Base-by-base conservation (phyloP, 192 early-diverging fungal species). In the Mortierella antarctica region DNA sequence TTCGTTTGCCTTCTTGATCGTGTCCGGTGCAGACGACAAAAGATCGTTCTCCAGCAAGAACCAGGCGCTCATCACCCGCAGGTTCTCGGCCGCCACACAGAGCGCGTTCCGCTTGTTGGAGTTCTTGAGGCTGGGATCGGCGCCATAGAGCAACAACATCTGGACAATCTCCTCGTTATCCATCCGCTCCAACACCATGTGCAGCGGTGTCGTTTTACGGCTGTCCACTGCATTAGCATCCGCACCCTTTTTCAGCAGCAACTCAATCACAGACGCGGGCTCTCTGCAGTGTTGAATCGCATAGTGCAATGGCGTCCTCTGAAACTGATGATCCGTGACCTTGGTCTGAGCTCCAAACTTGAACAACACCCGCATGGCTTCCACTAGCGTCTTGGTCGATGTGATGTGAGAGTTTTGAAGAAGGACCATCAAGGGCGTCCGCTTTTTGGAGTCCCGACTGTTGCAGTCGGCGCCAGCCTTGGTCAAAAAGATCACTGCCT, bases 31-130 rank as follows among this genome's bases (percentile, higher is more conserved):
- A 13, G 82, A 83, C n/a, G 67, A 71, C 70, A 76, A 42, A 48
- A 83, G 31, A 45, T 83, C 82, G 64, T 83, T 74, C 64, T 83
- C 82, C 50, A 83, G 44, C 59, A 83, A 50, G 65, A 76, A 83
- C 74, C 74, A 76, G 14, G 82, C 82, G 44, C 77, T 80, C 77
- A 80, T 80, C 58, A 80, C 77, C 6, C 77, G 39, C 39, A 80
- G 57, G n/a, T 80, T 72, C 23, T 80, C 77, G 9, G 77, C 77
- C 4, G 77, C 77, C 0, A 80, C 77, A 47, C 70, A 72, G 5
- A 80, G 48, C 6, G 70, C 77, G 53, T 80, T 80, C 31, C 70
- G 57, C 70, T 80, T 80, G 65, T 55, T 67, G 40, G 59, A 23
- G 57, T 80, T 80, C 77, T 68, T 80, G 47, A 80, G 48, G 10